phyloP scores from a whole-genome alignment of 169 alveolate species.

The Babesia caballi region DNA sequence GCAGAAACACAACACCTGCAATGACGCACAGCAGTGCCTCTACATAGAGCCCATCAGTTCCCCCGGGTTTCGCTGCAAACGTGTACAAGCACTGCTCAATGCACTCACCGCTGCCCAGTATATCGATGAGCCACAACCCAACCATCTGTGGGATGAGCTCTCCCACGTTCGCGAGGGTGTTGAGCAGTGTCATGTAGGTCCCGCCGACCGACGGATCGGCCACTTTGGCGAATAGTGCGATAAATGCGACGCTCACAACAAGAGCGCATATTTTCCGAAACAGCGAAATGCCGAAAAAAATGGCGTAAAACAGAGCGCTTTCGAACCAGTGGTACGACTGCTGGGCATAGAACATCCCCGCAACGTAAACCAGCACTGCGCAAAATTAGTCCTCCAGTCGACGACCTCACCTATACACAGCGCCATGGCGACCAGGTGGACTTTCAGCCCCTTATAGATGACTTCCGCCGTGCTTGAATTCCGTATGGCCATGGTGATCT shows the following conservation, averaged over 20 bases:
- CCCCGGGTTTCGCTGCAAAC: not conserved
- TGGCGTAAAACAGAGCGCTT: not conserved
- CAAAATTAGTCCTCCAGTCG: not conserved
- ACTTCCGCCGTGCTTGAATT: slow-evolving; percentile 8
- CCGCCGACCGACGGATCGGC: slow-evolving; percentile 83
- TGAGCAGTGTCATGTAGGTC: slow-evolving; percentile 82
- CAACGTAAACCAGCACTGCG: slow-evolving; percentile 18
- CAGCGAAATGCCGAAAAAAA: not conserved
- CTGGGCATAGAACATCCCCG: slow-evolving; percentile 25
- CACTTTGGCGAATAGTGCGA: slow-evolving; percentile 72
- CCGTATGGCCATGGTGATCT: slow-evolving; percentile 17
- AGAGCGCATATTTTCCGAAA: slow-evolving; percentile 12
- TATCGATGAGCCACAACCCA: slow-evolving; percentile 39
- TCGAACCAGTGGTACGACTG: not conserved
- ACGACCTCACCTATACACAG: not conserved
- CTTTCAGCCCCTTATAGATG: slow-evolving; percentile 8
- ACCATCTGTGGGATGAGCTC: slow-evolving; percentile 18
- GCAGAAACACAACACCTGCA: slow-evolving; percentile 27
- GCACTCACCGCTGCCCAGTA: slow-evolving; percentile 10
- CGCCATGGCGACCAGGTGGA: not conserved
- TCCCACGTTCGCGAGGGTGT: slow-evolving; percentile 80
- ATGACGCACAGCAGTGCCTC: slow-evolving; percentile 27
- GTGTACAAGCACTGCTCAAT: not conserved
- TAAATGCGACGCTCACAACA: slow-evolving; percentile 41
- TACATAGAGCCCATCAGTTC: slow-evolving; percentile 31